These are phyloP conservation scores for Aurinia saxatilis DNA, from an alignment of 345 rosid species.

Conservation along the genomic window DNA sequence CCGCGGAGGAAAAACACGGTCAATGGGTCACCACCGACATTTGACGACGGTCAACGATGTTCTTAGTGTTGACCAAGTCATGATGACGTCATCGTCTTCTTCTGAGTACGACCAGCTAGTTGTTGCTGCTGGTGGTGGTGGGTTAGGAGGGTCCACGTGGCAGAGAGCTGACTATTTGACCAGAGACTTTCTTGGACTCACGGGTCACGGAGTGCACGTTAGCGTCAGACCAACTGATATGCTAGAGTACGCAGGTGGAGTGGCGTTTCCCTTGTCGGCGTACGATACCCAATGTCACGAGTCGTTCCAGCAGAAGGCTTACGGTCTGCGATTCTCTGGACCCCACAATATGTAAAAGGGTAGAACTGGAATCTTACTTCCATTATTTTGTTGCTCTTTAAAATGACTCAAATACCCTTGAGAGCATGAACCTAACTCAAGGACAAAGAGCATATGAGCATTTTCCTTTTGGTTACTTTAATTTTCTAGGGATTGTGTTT, in stretches of 20 bases:
- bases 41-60: slow-evolving; percentile 21
- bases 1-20: slow-evolving; percentile 25
- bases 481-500: background rate
- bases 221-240: slow-evolving; percentile 37
- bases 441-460: background rate
- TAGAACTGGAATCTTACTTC: slow-evolving; percentile 15
- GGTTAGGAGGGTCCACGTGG: slow-evolving; percentile 43
- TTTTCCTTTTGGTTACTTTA: slow-evolving; percentile 8
- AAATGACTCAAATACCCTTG: slow-evolving; percentile 2
- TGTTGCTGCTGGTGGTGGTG: too few species aligned
- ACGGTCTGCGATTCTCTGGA: slow-evolving; percentile 43
- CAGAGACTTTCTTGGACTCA: slow-evolving; percentile 74
- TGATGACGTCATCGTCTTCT: slow-evolving; percentile 25
- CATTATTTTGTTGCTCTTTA: background rate
- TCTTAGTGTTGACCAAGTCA: slow-evolving; percentile 13
- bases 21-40: slow-evolving; percentile 31
- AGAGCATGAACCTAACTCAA: background rate
- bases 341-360: slow-evolving; percentile 20
- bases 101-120: slow-evolving; percentile 27
- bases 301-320: slow-evolving; percentile 42
- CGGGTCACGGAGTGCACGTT: slow-evolving; percentile 36
- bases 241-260: slow-evolving; percentile 43
- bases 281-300: slow-evolving; percentile 35
- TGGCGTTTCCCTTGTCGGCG: slow-evolving; percentile 39
- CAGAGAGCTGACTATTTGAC: slow-evolving; percentile 59